These are phyloP conservation scores for Scytalidium lignicola DNA, from an alignment of 2,329 filamentous ascomycete species.

Conservation along the genomic window DNA sequence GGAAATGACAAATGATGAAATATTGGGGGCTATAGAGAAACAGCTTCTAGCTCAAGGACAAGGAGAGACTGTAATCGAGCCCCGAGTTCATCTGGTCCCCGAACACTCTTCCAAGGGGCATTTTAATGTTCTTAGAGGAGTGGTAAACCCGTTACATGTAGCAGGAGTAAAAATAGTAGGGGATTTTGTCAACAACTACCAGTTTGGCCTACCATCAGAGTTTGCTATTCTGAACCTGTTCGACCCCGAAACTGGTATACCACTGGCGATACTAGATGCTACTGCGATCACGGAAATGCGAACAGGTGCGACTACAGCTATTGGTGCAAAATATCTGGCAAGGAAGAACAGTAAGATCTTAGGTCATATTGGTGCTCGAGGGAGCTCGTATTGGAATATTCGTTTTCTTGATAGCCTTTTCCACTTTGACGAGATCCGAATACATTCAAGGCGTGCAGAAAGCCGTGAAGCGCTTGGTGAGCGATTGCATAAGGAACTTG, in stretches of 20 bases:
- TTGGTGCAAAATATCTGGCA: conserved; percentile 1
- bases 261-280: not conserved
- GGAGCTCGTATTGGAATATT: conserved; percentile 2
- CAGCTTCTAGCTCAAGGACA: not conserved
- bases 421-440: not conserved
- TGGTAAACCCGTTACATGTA: not conserved
- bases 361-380: not conserved
- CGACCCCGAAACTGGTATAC: not conserved
- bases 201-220: not conserved
- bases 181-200: conserved; percentile 3
- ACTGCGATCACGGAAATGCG: conserved; percentile 1
- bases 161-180: conserved; percentile 2
- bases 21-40: not conserved
- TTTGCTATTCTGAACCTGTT: conserved; percentile 2
- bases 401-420: conserved; percentile 1
- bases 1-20: conserved; percentile 1
- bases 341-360: conserved; percentile 1
- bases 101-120: not conserved
- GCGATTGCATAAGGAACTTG: not conserved
- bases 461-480: not conserved
- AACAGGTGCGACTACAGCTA: not conserved
- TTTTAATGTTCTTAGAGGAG: conserved; percentile 1
- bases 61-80: conserved; percentile 1
- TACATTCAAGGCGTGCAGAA: conserved; percentile 1
- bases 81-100: not conserved